A percentile compares a stretch with the other conserved stretches of the same genome.
These are phyloP conservation scores for Rhododendron henanense DNA, from an alignment of 148 eudicot genomes.

Conservation along the genomic window DNA sequence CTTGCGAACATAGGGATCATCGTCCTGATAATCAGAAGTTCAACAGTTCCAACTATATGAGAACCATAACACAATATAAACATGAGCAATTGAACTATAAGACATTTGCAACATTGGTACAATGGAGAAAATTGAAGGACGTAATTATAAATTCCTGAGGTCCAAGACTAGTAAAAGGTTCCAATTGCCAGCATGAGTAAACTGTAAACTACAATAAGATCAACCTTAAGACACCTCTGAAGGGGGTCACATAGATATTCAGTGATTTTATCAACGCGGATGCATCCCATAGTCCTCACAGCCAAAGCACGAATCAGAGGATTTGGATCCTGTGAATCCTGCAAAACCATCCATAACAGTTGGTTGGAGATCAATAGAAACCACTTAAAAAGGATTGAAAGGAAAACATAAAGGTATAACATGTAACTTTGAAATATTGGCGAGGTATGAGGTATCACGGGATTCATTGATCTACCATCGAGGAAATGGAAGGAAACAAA, in stretches of 20 bases:
- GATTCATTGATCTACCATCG: neutral
- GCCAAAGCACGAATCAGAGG: constrained; percentile 98
- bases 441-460: neutral
- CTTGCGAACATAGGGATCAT: constrained; percentile 99
- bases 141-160: neutral
- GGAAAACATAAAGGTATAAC: neutral
- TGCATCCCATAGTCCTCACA: constrained; percentile 99
- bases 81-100: neutral
- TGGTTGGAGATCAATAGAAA: neutral
- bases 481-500: neutral
- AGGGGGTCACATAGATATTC: constrained; percentile 98
- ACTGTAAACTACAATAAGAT: neutral
- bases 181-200: constrained; percentile 3
- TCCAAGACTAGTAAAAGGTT: constrained; percentile 5
- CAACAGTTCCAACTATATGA: neutral
- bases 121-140: neutral
- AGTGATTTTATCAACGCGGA: constrained; percentile 96
- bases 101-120: neutral
- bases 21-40: constrained; percentile 54
- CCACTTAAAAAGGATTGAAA: neutral
- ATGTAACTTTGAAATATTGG: neutral
- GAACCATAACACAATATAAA: neutral
- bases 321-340: constrained; percentile 99
- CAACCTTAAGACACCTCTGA: constrained; percentile 97
- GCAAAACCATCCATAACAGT: constrained; percentile 21